Conservation (phyloP, 805 yeast species). For the Nakazawaea siamensis region DNA sequence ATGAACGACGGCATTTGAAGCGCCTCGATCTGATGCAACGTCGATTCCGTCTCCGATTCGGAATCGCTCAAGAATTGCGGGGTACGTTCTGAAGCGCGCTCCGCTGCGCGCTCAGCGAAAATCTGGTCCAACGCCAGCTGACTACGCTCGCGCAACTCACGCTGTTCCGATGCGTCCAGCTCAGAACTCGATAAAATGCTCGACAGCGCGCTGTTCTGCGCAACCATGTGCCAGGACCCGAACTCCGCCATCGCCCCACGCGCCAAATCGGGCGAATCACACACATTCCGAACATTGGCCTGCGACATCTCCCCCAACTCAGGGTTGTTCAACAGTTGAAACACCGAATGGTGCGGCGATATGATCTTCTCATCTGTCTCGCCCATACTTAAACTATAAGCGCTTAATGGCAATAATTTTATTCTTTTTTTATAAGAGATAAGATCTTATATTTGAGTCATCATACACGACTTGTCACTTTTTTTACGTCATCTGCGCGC, state of each 20-base stretch:
- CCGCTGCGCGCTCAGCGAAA: too few species aligned
- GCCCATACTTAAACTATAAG: too few species aligned
- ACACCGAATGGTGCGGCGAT: conserved; percentile 24
- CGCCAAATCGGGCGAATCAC: conserved; percentile 9
- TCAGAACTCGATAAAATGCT: conserved; percentile 26
- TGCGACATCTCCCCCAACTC: conserved; percentile 16
- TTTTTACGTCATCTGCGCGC: too few species aligned
- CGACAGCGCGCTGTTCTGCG: conserved; percentile 6
- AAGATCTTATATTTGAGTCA: too few species aligned
- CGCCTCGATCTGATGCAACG: conserved; percentile 16
- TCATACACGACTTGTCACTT: too few species aligned
- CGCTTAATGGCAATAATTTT: too few species aligned
- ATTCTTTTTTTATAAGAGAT: too few species aligned
- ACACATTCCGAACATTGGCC: conserved; percentile 8
- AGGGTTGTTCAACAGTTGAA: conserved; percentile 24
- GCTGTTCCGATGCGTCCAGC: too few species aligned
- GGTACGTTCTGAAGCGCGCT: too few species aligned
- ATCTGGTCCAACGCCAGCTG: too few species aligned
- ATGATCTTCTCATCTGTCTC: conserved; percentile 7
- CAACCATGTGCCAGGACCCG: conserved; percentile 27
- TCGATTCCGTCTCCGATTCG: conserved; percentile 5
- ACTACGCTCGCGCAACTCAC: too few species aligned
- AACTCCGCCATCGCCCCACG: conserved; percentile 17
- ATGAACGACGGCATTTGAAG: conserved; percentile 24
- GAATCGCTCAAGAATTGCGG: too few species aligned